Conservation (phyloP, 176 grass and related monocot species). For the Zea luxurians region DNA sequence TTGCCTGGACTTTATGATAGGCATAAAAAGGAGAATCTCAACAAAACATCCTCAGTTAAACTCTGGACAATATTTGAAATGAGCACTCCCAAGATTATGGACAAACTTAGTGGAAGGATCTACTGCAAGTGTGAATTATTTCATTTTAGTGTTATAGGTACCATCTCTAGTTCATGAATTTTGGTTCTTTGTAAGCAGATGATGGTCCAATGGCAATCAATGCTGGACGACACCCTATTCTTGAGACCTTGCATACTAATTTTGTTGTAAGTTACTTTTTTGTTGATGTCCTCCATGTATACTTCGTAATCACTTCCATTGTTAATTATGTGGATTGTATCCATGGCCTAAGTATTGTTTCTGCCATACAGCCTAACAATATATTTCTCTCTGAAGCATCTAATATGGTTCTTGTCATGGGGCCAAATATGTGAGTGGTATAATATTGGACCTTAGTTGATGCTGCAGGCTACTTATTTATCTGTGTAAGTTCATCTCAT, state of each 20-base stretch:
- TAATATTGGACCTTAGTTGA: slow-evolving; percentile 36
- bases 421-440: slow-evolving; percentile 86
- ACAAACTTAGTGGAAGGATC: background rate
- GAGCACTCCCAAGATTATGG: background rate
- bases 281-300: slow-evolving; percentile 16
- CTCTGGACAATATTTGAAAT: background rate
- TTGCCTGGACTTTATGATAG: background rate
- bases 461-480: slow-evolving; percentile 26
- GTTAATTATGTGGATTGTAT: slow-evolving; percentile 30
- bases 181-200: slow-evolving; percentile 45
- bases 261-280: slow-evolving; percentile 63
- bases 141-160: background rate
- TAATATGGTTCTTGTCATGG: slow-evolving; percentile 92
- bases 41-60: background rate
- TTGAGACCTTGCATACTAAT: slow-evolving; percentile 78
- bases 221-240: slow-evolving; percentile 89
- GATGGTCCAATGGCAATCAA: slow-evolving; percentile 96
- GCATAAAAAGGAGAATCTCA: background rate
- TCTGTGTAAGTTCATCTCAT: slow-evolving; percentile 36
- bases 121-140: slow-evolving; percentile 5
- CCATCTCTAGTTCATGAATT: slow-evolving; percentile 18
- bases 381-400: slow-evolving; percentile 97
- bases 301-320: slow-evolving; percentile 29
- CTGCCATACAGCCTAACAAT: slow-evolving; percentile 74
- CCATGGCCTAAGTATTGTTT: slow-evolving; percentile 18